Percentiles rank a stretch among this genome's conserved stretches.
phyloP scores from a whole-genome alignment of 495 filamentous ascomycete genomes.

The Halenospora varia region DNA sequence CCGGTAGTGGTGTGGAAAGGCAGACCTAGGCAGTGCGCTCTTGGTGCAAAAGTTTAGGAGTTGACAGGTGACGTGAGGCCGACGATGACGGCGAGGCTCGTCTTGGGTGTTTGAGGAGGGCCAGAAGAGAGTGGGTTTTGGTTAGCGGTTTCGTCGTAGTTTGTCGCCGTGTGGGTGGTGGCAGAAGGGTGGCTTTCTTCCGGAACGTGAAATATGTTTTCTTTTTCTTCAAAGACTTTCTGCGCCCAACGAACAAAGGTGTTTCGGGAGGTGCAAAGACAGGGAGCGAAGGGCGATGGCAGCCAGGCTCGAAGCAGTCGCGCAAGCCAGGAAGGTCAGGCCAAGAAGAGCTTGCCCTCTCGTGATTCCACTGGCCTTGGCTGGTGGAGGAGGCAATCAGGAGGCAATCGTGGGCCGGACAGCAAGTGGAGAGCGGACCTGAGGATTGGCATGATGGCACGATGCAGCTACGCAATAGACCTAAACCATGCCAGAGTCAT shows the following conservation, averaged over 20 bases:
- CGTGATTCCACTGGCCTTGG: background rate
- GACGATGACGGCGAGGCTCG: background rate
- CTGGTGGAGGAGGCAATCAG: background rate
- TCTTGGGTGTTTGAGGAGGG: background rate
- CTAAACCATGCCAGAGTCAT: constrained; percentile 1
- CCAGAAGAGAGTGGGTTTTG: background rate
- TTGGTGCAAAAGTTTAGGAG: background rate
- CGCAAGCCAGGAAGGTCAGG: too few relatives aligned
- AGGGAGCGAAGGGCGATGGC: too few relatives aligned
- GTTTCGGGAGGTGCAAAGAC: background rate
- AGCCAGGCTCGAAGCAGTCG: too few relatives aligned
- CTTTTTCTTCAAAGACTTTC: background rate
- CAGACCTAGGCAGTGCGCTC: background rate
- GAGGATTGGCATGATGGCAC: constrained; percentile 4
- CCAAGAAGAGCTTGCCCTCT: background rate
- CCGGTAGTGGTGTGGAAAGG: too few relatives aligned
- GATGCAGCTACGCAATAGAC: background rate
- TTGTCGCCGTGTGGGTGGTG: background rate
- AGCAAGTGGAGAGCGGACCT: background rate
- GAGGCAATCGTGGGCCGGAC: background rate
- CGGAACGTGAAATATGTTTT: background rate
- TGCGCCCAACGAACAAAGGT: background rate
- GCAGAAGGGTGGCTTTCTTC: background rate
- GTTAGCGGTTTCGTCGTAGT: background rate
- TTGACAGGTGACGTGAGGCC: constrained; percentile 1